Base-by-base conservation (phyloP, 371 early-diverging fungal genomes). In the Mortierella polycephala region DNA sequence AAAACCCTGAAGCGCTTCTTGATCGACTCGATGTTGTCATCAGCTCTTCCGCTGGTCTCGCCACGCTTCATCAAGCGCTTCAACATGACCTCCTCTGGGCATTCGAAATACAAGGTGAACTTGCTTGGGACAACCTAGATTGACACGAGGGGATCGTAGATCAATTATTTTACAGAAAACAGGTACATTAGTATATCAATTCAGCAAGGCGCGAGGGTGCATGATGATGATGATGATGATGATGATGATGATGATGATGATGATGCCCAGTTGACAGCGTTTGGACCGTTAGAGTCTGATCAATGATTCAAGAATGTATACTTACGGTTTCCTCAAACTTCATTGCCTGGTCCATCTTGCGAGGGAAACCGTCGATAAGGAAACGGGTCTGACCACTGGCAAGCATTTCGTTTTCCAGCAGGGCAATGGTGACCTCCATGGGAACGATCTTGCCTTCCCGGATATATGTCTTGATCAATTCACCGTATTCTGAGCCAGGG, bases 281-380 rank as follows among this genome's bases (percentile, higher is more conserved):
- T n/a, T 8, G 11, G 5, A 47, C 0, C 5, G 47, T 14, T 14
- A 9, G 47, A 47, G 47, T 47, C 16, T 47, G 47, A 11, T 9
- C 12, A 11, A 47, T 14, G 10, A 14, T n/a, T 5, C 10, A 47
- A 11, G 1, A 11, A 30, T 21, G n/a, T 40, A 21, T 42, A 71
- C 89, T 80, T 69, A 96, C 96, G 37, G 85, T 86, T 71, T 95
- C 90, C 86, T 98, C 98, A 83, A 99, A 99, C 65, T 92, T 90
- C 68, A 90, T 62, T 9, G 96, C 98, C 84, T 99, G 99, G 65
- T 95, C 97, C 88, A 98, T 86, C 74, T 93, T 90, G 23, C 98
- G 86, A 12, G 99, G 99, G 90, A 98, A 99, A 0, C 98, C 99
- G 69, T 99, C 99, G 60, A 98, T 91, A 74, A 98, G 81, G 85